These are phyloP conservation scores for Rhodotorula paludigena DNA, from an alignment of 768 basidiomycete species.

Conservation along the genomic window DNA sequence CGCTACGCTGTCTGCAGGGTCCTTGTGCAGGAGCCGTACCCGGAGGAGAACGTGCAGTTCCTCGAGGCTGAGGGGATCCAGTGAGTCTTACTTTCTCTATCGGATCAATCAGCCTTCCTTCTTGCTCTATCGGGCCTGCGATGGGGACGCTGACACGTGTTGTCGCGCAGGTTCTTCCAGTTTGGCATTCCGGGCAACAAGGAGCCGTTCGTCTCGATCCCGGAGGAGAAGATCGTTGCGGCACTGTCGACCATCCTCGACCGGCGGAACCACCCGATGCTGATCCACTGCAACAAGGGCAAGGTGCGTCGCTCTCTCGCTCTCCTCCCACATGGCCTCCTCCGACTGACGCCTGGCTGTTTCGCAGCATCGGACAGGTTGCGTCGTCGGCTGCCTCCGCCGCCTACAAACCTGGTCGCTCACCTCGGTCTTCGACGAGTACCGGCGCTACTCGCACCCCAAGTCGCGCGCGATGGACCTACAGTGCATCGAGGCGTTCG, in stretches of 20 bases:
- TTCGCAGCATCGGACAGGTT: constrained; percentile 50
- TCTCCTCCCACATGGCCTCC: too few species aligned
- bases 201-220: constrained; percentile 43
- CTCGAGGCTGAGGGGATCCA: constrained; percentile 47
- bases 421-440: constrained; percentile 43
- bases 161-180: constrained; percentile 43
- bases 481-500: constrained; percentile 49
- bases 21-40: constrained; percentile 49
- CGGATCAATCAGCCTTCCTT: too few species aligned
- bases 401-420: constrained; percentile 48
- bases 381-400: constrained; percentile 49
- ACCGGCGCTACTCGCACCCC: constrained; percentile 47
- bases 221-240: constrained; percentile 48
- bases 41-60: constrained; percentile 48
- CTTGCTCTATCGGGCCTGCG: neutral
- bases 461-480: constrained; percentile 50
- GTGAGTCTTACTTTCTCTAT: too few species aligned
- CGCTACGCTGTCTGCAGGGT: constrained; percentile 32
- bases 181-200: constrained; percentile 51
- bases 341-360: neutral
- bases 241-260: constrained; percentile 49
- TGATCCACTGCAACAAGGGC: constrained; percentile 52
- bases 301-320: constrained; percentile 44
- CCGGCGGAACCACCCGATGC: constrained; percentile 47
- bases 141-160: too few species aligned